These are phyloP conservation scores for Penicillium turbatum DNA, from an alignment of 495 filamentous ascomycete species.

Conservation along the genomic window DNA sequence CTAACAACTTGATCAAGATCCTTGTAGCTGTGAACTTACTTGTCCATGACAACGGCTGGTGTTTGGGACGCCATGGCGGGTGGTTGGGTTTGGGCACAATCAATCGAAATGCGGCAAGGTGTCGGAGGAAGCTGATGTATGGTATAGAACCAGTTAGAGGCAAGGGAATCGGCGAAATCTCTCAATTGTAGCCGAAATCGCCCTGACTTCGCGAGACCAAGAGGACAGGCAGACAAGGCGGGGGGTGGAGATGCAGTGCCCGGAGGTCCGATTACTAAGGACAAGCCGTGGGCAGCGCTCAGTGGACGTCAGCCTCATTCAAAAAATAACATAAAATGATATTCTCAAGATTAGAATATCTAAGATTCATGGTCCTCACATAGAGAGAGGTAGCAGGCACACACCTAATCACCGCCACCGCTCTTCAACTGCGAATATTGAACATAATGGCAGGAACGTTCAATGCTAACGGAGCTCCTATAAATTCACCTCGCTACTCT, in stretches of 20 bases:
- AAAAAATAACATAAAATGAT: too few species aligned
- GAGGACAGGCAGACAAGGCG: slow-evolving; percentile 29
- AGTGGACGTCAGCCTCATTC: slow-evolving; percentile 18
- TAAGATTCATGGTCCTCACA: too few species aligned
- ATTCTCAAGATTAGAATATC: too few species aligned
- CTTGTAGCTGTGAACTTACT: slow-evolving; percentile 60
- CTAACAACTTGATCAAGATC: slow-evolving; percentile 1
- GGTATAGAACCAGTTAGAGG: slow-evolving; percentile 5
- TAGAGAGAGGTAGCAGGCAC: not conserved
- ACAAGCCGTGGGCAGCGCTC: not conserved
- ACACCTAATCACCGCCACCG: not conserved
- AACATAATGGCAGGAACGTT: not conserved
- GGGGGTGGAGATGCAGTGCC: slow-evolving; percentile 15
- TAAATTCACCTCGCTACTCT: not conserved
- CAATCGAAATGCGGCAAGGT: not conserved
- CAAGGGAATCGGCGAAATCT: not conserved
- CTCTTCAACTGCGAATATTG: not conserved
- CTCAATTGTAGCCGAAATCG: slow-evolving; percentile 8
- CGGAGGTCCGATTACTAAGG: slow-evolving; percentile 20
- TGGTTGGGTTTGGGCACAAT: slow-evolving; percentile 16
- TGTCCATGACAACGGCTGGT: slow-evolving; percentile 99
- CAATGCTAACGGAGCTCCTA: not conserved
- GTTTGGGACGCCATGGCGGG: slow-evolving; percentile 88
- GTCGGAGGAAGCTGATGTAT: not conserved
- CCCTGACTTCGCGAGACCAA: slow-evolving; percentile 1